Conservation (phyloP, 2,329 filamentous ascomycete genomes). For the Claviceps fusiformis region DNA sequence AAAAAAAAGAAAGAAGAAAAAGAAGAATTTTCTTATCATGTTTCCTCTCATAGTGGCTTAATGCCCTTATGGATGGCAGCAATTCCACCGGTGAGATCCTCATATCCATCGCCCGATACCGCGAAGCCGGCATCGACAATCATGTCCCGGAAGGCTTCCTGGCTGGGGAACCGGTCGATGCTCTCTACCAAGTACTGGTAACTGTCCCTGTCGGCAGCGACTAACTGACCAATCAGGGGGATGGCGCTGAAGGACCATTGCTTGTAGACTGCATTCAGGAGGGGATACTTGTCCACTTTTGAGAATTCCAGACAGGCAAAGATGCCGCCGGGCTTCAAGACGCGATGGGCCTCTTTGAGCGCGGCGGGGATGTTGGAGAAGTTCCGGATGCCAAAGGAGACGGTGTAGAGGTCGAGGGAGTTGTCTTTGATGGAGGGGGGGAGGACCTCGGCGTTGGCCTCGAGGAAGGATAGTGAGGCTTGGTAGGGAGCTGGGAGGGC, state of each 20-base stretch:
- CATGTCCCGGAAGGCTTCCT: conserved; percentile 73
- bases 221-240: conserved; percentile 85
- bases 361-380: conserved; percentile 86
- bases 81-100: conserved; percentile 83
- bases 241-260: conserved; percentile 93
- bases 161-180: conserved; percentile 83
- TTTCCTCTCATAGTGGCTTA: conserved; percentile 45
- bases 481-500: conserved; percentile 41
- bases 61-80: conserved; percentile 95
- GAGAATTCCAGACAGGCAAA: conserved; percentile 96
- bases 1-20: background rate
- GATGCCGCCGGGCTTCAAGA: conserved; percentile 85
- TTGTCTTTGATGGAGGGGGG: conserved; percentile 45
- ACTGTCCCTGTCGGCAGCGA: conserved; percentile 85
- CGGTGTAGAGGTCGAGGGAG: conserved; percentile 89
- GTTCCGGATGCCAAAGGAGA: conserved; percentile 94
- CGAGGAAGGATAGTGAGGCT: conserved; percentile 56
- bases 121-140: conserved; percentile 74
- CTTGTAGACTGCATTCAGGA: conserved; percentile 83
- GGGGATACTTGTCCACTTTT: conserved; percentile 58
- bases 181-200: conserved; percentile 99
- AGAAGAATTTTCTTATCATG: background rate
- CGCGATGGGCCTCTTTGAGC: conserved; percentile 68
- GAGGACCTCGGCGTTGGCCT: conserved; percentile 79
- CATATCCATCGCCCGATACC: conserved; percentile 69